Percentiles rank a stretch among this genome's conserved stretches.
These are phyloP conservation scores for Carex parvula DNA, from an alignment of 176 grass and related monocot species.

Conservation along the genomic window DNA sequence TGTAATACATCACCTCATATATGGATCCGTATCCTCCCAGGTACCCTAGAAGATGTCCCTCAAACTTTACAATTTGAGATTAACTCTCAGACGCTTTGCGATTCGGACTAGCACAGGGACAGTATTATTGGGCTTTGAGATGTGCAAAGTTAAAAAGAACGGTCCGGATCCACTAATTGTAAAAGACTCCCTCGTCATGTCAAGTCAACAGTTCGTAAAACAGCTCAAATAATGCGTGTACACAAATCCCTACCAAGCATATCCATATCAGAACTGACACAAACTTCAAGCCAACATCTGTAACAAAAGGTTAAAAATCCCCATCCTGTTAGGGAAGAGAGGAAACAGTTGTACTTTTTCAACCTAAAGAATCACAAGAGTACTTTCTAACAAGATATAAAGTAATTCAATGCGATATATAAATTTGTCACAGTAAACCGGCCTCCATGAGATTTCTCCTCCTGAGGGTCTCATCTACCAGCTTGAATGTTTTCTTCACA, in stretches of 20 bases:
- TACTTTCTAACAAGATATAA: slow-evolving; percentile 9
- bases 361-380: slow-evolving; percentile 7
- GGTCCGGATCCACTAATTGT: no score
- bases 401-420: slow-evolving; percentile 3
- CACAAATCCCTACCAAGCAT: slow-evolving; percentile 13
- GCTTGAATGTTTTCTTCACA: slow-evolving; percentile 96
- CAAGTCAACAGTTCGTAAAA: not conserved
- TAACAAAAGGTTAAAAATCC: slow-evolving; percentile 10
- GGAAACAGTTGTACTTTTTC: not conserved
- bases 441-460: slow-evolving; percentile 53
- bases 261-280: slow-evolving; percentile 10
- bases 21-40: no score
- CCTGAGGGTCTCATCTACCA: slow-evolving; percentile 81
- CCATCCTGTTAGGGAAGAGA: not conserved
- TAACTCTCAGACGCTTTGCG: no score
- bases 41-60: no score
- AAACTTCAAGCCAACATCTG: slow-evolving; percentile 6
- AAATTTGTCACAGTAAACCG: slow-evolving; percentile 30
- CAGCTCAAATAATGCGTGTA: slow-evolving; percentile 13
- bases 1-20: no score
- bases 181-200: no score
- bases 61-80: no score
- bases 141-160: no score
- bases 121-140: no score
- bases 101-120: no score